Evolutionary conservation across 768 basidiomycete genomes (phyloP).

Genomic region (Amyloporia xantha): DNA sequence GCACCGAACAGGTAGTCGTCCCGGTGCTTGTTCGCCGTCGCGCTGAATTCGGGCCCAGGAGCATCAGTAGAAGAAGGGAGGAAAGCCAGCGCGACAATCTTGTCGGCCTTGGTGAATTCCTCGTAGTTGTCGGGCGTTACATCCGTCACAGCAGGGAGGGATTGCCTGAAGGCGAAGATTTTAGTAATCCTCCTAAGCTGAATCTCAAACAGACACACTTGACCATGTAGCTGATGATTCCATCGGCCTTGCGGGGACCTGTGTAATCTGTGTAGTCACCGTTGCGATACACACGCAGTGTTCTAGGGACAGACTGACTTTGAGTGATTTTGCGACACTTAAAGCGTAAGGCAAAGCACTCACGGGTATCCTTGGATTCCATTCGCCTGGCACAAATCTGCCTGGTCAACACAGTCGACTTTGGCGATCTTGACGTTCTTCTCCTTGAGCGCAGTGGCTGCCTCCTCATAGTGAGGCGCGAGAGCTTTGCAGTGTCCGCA

Average conservation of each 20-base stretch:
- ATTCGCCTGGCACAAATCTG: slow-evolving; percentile 83
- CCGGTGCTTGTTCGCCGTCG: slow-evolving; percentile 79
- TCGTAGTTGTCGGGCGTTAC: slow-evolving; percentile 71
- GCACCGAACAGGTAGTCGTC: slow-evolving; percentile 93
- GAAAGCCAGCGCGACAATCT: slow-evolving; percentile 86
- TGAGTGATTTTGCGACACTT: not conserved
- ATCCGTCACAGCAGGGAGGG: slow-evolving; percentile 85
- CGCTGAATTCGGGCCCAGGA: slow-evolving; percentile 68
- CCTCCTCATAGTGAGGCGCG: slow-evolving; percentile 90
- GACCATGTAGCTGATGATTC: slow-evolving; percentile 93
- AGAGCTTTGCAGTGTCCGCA: slow-evolving; percentile 96
- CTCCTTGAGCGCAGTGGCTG: slow-evolving; percentile 88
- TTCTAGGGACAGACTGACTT: slow-evolving; percentile 37
- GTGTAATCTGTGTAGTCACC: slow-evolving; percentile 75
- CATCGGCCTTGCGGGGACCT: slow-evolving; percentile 91
- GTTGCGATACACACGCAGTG: slow-evolving; percentile 86
- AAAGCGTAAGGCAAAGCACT: slow-evolving; percentile 23
- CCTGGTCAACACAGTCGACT: slow-evolving; percentile 94
- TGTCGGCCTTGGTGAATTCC: slow-evolving; percentile 86
- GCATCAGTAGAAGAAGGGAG: slow-evolving; percentile 64
- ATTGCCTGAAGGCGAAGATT: slow-evolving; percentile 57
- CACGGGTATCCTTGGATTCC: slow-evolving; percentile 94
- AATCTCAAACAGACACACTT: slow-evolving; percentile 50
- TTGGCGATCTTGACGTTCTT: slow-evolving; percentile 89
- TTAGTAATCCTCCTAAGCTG: slow-evolving; percentile 2